Conservation (phyloP, 805 yeast genomes). For the Candida pini region DNA sequence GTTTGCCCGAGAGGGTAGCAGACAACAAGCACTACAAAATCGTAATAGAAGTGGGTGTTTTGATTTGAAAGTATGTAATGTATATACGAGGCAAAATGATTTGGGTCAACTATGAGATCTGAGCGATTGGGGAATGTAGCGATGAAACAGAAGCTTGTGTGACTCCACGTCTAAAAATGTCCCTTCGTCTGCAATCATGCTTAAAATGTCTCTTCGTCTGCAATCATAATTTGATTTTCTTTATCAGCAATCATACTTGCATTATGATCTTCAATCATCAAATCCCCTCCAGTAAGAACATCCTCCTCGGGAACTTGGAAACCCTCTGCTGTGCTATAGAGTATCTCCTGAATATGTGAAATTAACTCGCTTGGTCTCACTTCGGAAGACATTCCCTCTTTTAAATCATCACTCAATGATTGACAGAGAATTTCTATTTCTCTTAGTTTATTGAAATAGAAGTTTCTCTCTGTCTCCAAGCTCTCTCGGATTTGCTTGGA, state of each 20-base stretch:
- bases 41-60: no score
- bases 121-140: no score
- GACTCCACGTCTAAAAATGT: no score
- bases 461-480: slow-evolving; percentile 77
- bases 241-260: no score
- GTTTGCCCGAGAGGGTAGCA: no score
- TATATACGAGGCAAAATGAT: no score
- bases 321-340: slow-evolving; percentile 81
- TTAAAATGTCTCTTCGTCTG: slow-evolving; percentile 35
- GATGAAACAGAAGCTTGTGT: no score
- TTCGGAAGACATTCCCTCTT: slow-evolving; percentile 19
- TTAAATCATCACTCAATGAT: slow-evolving; percentile 48
- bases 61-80: no score
- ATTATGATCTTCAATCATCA: slow-evolving; percentile 4
- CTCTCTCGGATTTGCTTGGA: slow-evolving; percentile 56
- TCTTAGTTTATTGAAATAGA: slow-evolving; percentile 83
- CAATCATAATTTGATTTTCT: slow-evolving; percentile 19
- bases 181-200: slow-evolving; percentile 30
- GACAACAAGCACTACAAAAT: no score
- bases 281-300: slow-evolving; percentile 3
- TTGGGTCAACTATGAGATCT: no score
- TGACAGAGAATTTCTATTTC: slow-evolving; percentile 81
- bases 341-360: slow-evolving; percentile 63
- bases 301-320: slow-evolving; percentile 54
- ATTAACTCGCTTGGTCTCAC: slow-evolving; percentile 35